Conservation (phyloP, 768 basidiomycete genomes). For the Daedaleopsis sinensis region DNA sequence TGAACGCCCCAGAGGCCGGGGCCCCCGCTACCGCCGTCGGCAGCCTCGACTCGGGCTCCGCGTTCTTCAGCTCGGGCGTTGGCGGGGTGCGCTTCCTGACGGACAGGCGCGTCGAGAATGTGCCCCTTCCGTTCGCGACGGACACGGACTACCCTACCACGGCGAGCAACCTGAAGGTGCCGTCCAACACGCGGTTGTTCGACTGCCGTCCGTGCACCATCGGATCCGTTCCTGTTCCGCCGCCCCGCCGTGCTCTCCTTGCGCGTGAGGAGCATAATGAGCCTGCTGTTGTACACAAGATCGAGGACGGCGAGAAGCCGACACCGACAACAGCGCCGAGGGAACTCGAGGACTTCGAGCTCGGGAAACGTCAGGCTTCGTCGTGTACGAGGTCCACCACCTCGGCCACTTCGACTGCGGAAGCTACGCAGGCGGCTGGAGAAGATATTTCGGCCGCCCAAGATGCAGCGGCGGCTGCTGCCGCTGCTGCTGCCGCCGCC, state of each 20-base stretch:
- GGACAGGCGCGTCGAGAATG: neutral
- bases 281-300: neutral
- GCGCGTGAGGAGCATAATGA: neutral
- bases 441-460: neutral
- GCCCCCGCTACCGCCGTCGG: neutral
- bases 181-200: neutral
- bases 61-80: neutral
- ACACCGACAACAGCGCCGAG: neutral
- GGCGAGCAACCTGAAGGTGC: neutral
- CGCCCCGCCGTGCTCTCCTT: neutral
- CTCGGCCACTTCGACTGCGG: neutral
- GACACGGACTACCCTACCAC: neutral
- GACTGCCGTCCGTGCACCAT: constrained; percentile 1
- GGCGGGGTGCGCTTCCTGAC: neutral
- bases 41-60: constrained; percentile 2
- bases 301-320: neutral
- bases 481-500: neutral
- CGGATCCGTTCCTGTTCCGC: neutral
- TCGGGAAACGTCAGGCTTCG: neutral
- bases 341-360: neutral
- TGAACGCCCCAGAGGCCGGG: neutral
- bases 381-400: neutral
- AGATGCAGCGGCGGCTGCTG: neutral
- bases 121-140: neutral
- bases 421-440: neutral